A percentile compares a stretch with the other conserved stretches of the same genome.
These are phyloP conservation scores for Camellia granthamiana DNA, from an alignment of 148 eudicot genomes.

Conservation along the genomic window DNA sequence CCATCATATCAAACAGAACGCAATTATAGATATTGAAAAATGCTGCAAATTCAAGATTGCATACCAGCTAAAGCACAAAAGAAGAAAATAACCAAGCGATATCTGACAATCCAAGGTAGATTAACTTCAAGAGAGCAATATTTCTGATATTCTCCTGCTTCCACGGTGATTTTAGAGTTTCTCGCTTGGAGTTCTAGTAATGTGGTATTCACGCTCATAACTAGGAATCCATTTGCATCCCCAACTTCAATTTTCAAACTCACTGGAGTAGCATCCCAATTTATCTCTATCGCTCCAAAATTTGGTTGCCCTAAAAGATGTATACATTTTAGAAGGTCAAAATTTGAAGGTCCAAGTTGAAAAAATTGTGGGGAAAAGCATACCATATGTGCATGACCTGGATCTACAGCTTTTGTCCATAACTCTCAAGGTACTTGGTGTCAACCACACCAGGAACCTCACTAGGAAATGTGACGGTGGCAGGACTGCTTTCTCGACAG, in stretches of 20 bases:
- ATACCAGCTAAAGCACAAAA: conserved; percentile 42
- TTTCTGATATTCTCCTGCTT: conserved; percentile 24
- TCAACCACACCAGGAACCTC: conserved; percentile 53
- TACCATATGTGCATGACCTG: conserved; percentile 70
- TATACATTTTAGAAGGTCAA: not conserved
- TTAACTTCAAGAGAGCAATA: conserved; percentile 61
- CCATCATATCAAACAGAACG: conserved; percentile 2
- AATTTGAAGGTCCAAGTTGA: not conserved
- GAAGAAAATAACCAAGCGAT: conserved; percentile 46
- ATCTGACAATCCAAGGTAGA: conserved; percentile 55
- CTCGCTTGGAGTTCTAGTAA: conserved; percentile 41
- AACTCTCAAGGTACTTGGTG: conserved; percentile 57
- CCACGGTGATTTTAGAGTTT: conserved; percentile 17
- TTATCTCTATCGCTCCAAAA: conserved; percentile 63
- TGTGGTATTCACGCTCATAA: conserved; percentile 38
- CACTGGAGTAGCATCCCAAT: conserved; percentile 53
- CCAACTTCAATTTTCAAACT: conserved; percentile 51
- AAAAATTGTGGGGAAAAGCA: conserved; percentile 6
- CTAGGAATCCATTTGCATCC: conserved; percentile 50
- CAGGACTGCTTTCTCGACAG: conserved; percentile 57
- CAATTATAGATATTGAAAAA: not conserved
- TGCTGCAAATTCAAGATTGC: conserved; percentile 10
- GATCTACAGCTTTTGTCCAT: conserved; percentile 48
- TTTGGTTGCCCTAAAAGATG: conserved; percentile 49
- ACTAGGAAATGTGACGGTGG: conserved; percentile 36